Evolutionary conservation across 495 filamentous ascomycete species (phyloP).

Genomic region (Neurospora sp.): DNA sequence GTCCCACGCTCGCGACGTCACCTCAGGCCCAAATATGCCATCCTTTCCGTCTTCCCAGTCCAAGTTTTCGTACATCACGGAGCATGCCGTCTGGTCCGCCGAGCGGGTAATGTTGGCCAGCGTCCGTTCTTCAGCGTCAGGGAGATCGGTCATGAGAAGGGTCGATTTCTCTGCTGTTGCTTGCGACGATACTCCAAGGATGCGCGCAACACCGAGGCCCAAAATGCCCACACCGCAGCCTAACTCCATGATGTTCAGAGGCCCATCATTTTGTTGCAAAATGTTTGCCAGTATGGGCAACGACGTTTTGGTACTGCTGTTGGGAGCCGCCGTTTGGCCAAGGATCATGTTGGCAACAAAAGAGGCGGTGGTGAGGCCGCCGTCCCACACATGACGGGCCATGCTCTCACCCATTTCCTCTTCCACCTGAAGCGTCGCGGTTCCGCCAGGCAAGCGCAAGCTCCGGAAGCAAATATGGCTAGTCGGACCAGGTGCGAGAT

Average conservation of each 20-base stretch:
- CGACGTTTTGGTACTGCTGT: background rate
- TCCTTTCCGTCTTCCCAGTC: conserved; percentile 56
- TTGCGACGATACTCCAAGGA: conserved; percentile 29
- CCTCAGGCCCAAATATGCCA: conserved; percentile 25
- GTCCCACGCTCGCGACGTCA: conserved; percentile 44
- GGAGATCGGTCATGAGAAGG: conserved; percentile 71
- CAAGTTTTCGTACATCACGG: conserved; percentile 46
- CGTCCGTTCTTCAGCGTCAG: conserved; percentile 53
- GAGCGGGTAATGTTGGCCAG: conserved; percentile 30
- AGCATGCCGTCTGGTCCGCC: conserved; percentile 5
- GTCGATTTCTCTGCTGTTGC: conserved; percentile 17
- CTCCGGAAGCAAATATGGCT: conserved; percentile 26
- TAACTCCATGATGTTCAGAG: conserved; percentile 58
- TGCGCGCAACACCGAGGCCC: conserved; percentile 60
- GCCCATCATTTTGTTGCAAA: background rate
- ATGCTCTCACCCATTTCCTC: conserved; percentile 96
- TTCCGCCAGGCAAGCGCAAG: conserved; percentile 22
- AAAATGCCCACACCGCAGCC: conserved; percentile 81
- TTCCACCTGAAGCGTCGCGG: conserved; percentile 42
- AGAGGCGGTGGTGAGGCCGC: conserved; percentile 28
- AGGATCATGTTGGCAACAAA: conserved; percentile 27
- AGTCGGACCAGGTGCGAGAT: conserved; percentile 11
- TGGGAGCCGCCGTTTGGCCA: background rate
- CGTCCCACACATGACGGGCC: conserved; percentile 87
- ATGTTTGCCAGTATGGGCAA: conserved; percentile 10